Conservation (phyloP, 2,329 filamentous ascomycete genomes). For the Claviceps sp. region DNA sequence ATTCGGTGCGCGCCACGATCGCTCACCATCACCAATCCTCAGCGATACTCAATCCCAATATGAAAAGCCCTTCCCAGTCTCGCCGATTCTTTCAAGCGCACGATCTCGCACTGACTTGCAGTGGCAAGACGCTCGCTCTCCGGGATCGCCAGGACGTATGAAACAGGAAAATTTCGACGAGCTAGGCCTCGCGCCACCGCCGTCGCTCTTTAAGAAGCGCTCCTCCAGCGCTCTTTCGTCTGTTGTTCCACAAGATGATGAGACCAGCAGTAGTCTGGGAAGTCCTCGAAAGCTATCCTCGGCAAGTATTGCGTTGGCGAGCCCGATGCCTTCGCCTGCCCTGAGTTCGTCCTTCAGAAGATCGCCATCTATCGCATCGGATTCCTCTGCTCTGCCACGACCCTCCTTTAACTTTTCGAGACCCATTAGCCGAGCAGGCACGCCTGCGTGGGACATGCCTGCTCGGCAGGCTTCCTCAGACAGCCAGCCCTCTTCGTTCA, state of each 20-base stretch:
- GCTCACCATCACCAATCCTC: slow-evolving; percentile 42
- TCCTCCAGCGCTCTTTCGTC: slow-evolving; percentile 51
- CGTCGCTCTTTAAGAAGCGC: slow-evolving; percentile 34
- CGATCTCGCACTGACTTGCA: slow-evolving; percentile 23
- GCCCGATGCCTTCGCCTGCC: slow-evolving; percentile 40
- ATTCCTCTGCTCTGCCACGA: slow-evolving; percentile 58
- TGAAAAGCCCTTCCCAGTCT: slow-evolving; percentile 16
- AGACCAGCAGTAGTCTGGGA: slow-evolving; percentile 41
- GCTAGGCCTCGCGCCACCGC: slow-evolving; percentile 36
- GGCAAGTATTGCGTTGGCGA: slow-evolving; percentile 41
- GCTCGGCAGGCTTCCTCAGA: slow-evolving; percentile 52
- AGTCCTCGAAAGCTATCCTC: slow-evolving; percentile 64
- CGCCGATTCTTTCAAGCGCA: slow-evolving; percentile 20
- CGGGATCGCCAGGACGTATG: slow-evolving; percentile 31
- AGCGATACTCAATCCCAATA: slow-evolving; percentile 20
- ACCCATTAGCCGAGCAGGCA: slow-evolving; percentile 64
- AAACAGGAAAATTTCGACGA: slow-evolving; percentile 36
- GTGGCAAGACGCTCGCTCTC: slow-evolving; percentile 16
- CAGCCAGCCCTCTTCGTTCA: slow-evolving; percentile 52
- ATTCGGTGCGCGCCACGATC: slow-evolving; percentile 40
- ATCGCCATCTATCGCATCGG: slow-evolving; percentile 76
- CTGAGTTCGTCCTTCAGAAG: slow-evolving; percentile 48
- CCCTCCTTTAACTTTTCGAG: slow-evolving; percentile 90
- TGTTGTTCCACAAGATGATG: slow-evolving; percentile 56
- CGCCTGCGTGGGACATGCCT: slow-evolving; percentile 43